Conservation (phyloP, 2,329 filamentous ascomycete species). For the Colletotrichum sp. region DNA sequence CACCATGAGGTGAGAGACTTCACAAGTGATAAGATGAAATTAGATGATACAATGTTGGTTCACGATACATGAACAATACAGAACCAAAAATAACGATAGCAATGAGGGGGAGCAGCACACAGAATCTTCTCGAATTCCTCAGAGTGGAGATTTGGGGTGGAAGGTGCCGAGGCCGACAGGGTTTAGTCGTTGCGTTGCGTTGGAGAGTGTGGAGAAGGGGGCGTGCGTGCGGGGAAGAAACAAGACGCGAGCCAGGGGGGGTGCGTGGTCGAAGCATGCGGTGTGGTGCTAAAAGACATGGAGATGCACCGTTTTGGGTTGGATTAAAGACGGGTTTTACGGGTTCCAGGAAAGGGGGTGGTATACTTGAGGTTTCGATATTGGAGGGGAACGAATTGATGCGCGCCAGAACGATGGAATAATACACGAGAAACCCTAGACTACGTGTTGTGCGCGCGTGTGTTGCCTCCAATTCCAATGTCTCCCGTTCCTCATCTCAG, state of each 20-base stretch:
- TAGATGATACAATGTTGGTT: not conserved
- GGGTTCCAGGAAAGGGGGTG: not conserved
- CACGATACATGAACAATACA: not conserved
- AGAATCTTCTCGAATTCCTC: not conserved
- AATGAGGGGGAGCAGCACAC: not conserved
- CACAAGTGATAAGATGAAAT: not conserved
- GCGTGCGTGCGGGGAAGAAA: constrained; percentile 9
- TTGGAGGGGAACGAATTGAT: not conserved
- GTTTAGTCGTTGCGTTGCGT: constrained; percentile 4
- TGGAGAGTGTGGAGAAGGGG: constrained; percentile 16
- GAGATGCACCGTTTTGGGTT: not conserved
- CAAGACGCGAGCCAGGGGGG: not conserved
- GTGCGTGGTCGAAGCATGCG: not conserved
- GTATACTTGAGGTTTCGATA: not conserved
- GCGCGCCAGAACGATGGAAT: not conserved
- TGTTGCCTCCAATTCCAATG: not conserved
- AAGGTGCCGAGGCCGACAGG: constrained; percentile 8
- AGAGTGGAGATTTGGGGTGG: constrained; percentile 10
- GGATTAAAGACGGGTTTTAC: not conserved
- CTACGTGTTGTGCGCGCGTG: not conserved
- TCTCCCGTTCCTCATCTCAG: not conserved
- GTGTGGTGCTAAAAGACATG: not conserved
- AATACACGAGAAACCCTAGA: not conserved
- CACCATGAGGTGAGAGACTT: not conserved
- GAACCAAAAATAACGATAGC: not conserved